Evolutionary conservation across 345 rosid genomes (phyloP).

Genomic region (Dovyalis caffra): DNA sequence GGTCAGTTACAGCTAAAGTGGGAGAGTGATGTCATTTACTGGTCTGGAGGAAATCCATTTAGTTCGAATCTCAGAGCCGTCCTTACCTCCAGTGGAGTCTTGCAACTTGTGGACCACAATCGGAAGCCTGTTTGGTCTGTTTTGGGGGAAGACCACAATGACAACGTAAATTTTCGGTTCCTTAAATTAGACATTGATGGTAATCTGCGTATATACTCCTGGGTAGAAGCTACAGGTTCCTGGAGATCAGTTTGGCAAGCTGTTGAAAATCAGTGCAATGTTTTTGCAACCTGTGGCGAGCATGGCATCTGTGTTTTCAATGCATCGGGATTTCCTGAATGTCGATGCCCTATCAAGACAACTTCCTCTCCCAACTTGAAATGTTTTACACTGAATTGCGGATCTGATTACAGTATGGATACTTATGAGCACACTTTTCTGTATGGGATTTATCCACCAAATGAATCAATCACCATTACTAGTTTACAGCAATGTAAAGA

Average conservation of each 20-base stretch:
- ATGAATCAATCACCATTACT: slow-evolving; percentile 35
- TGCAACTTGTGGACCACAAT: slow-evolving; percentile 45
- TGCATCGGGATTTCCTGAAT: slow-evolving; percentile 44
- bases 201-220: slow-evolving; percentile 76
- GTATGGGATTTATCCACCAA: slow-evolving; percentile 68
- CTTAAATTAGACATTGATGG: slow-evolving; percentile 77
- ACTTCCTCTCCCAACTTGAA: slow-evolving; percentile 29
- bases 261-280: slow-evolving; percentile 78
- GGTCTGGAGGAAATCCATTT: slow-evolving; percentile 47
- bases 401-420: slow-evolving; percentile 44
- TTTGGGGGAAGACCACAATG: slow-evolving; percentile 70
- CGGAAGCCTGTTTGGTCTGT: slow-evolving; percentile 52
- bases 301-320: slow-evolving; percentile 61
- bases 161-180: slow-evolving; percentile 55
- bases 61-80: slow-evolving; percentile 49
- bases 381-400: slow-evolving; percentile 49
- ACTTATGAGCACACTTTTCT: slow-evolving; percentile 48
- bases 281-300: slow-evolving; percentile 73
- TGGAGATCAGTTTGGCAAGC: slow-evolving; percentile 94
- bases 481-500: slow-evolving; percentile 54
- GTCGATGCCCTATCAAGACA: slow-evolving; percentile 51
- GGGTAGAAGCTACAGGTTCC: slow-evolving; percentile 39
- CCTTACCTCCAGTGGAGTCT: slow-evolving; percentile 55
- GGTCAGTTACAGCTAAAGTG: slow-evolving; percentile 63
- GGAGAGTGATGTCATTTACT: slow-evolving; percentile 60